Evolutionary conservation across 768 basidiomycete species (phyloP), one percentile per base, ranked within the genome.

Genomic region (Suillus hirtellus): DNA sequence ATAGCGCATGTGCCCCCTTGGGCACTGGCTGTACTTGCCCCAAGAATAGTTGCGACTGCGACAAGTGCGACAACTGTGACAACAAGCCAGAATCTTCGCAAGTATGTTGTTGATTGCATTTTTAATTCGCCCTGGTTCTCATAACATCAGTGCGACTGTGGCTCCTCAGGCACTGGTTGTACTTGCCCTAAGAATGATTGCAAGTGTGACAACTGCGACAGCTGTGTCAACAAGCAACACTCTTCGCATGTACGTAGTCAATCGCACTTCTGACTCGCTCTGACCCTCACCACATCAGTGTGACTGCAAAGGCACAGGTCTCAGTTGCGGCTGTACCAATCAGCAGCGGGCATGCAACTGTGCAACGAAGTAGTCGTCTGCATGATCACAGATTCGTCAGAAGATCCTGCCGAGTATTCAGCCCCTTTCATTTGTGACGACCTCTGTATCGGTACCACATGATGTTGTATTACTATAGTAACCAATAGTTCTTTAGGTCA

Each of bases 1-100:
- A 17, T 43, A 78, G 77, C 34, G 65, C 71, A 37, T 78, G 76
- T 58, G 72, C 73, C 9, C 67, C 75, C 40, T 37, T 62, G 17
- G 76, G 75, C 47, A 70, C 75, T 9, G 72, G 70, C 42, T 78
- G 76, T 52, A 15, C 60, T 3, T 78, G 77, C 59, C 47, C 72
- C 2, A 74, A 71, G 62, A 69, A 68, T 60, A 66, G 67, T 47
- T 78, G 77, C 50, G 56, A 70, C 50, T 78, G 77, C 67, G 21
- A 62, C 9, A 42, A 64, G 21, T 78, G 77, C 63, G 63, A 62
- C 5, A 78, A 78, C 40, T 78, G 77, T 63, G 63, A 62, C 5
- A 78, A 78, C 43, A 72, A 69, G 55, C 61, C 70, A 10, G 69
- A 71, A 47, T 67, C 74, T 24, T 35, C 52, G 21, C 68, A 76